Conservation (phyloP, 176 grass and related monocot genomes). For the Musa schizocarpa region DNA sequence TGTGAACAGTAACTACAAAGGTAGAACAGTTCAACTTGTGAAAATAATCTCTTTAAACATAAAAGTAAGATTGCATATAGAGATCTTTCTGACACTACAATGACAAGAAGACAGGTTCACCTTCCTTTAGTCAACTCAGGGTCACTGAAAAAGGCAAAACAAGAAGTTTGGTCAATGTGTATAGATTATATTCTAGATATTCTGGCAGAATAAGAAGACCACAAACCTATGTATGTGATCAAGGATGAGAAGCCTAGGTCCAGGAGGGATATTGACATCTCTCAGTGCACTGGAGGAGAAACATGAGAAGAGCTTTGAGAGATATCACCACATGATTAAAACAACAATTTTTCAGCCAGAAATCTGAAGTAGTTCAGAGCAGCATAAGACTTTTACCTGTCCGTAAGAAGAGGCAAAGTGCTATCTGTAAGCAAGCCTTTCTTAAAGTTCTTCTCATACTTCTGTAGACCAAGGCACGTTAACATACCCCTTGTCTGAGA, state of each 20-base stretch:
- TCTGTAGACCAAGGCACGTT: constrained; percentile 6
- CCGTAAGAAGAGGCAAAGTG: constrained; percentile 18
- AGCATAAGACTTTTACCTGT: background rate
- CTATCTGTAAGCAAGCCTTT: constrained; percentile 15
- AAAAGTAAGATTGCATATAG: no score
- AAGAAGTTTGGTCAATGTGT: background rate
- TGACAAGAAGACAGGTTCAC: background rate
- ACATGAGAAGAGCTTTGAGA: background rate
- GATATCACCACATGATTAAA: background rate
- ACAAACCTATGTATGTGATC: constrained; percentile 19
- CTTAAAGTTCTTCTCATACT: constrained; percentile 18
- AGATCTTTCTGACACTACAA: no score
- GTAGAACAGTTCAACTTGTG: no score
- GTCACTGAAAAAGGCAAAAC: background rate
- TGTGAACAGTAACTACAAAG: no score
- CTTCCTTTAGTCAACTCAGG: constrained; percentile 3
- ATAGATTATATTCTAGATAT: background rate
- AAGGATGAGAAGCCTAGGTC: constrained; percentile 19
- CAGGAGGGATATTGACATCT: constrained; percentile 16
- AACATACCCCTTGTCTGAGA: constrained; percentile 4
- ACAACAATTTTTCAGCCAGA: background rate
- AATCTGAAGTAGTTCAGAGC: background rate
- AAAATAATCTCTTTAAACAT: no score
- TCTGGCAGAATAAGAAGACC: background rate
- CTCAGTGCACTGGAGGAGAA: constrained; percentile 10